Base-by-base conservation (phyloP, 306 rosid species). In the Gleditsia sinensis region DNA sequence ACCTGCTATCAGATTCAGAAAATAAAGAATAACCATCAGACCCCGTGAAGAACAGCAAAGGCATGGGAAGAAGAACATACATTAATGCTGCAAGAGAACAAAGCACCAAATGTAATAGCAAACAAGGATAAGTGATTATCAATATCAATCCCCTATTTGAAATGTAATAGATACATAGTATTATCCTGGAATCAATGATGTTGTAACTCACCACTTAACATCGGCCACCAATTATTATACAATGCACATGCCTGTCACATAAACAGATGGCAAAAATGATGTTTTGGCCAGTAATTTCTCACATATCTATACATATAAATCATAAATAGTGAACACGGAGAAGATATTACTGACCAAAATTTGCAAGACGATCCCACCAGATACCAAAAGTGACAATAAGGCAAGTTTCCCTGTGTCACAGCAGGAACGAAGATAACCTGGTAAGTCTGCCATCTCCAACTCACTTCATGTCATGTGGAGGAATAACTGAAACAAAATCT, bases 201-300 rank as follows among this genome's bases (percentile, higher is more conserved):
- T 19, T 60, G 66, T 62, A 58, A 72, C 86, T 67, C 75, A 94
- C 98, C 92, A 69, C 87, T 85, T 56, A 94, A 87, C 98, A 94
- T 89, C n/a, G 98, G 97, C 98, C 98, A 94, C 98, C 98, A 94
- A 71, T 94, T 94, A 80, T 81, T 67, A 84, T 88, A 91, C 88
- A 94, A 77, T 58, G 96, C 97, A 75, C 98, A 94, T 62, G 98
- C 98, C 98, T 94, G 96, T 51, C 60, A 76, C 58, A 72, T 19
- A 53, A 86, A 72, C 56, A 64, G 19, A 81, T 30, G 49, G 61
- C 64, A 78, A 76, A 69, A 76, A 49, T 24, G 28, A 65, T 7
- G 27, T 20, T 39, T 23, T 61, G 25, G 32, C 30, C 57, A 40
- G n/a, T 34, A 71, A 68, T 21, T 17, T 71, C 50, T 23, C 64